phyloP scores from a whole-genome alignment of 768 basidiomycete species.

The Omphalotus guepiniiformis region DNA sequence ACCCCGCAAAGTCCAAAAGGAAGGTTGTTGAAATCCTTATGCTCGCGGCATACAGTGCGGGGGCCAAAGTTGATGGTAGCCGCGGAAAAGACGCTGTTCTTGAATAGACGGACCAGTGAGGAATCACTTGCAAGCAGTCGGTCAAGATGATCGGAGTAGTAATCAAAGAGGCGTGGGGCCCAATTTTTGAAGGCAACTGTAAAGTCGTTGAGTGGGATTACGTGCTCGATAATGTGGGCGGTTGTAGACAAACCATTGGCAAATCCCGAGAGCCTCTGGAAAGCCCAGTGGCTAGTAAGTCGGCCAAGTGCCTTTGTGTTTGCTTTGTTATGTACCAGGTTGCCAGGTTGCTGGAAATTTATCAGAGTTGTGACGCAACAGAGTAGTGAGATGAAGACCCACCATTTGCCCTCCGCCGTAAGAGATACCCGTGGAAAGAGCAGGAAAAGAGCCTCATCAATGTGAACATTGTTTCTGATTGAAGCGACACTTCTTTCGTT shows the following conservation, averaged over 20 bases:
- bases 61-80: conserved; percentile 24
- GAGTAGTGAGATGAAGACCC: background rate
- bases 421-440: conserved; percentile 20
- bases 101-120: background rate
- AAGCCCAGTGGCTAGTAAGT: conserved; percentile 2
- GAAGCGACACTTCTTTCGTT: conserved; percentile 1
- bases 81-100: conserved; percentile 15
- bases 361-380: no score
- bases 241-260: conserved; percentile 17
- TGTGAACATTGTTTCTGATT: conserved; percentile 6
- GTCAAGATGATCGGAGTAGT: background rate
- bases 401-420: conserved; percentile 24
- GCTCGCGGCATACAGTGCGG: background rate
- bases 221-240: background rate
- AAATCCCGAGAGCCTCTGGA: conserved; percentile 18
- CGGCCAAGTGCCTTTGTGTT: background rate
- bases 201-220: background rate
- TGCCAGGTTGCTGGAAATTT: conserved; percentile 2
- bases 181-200: conserved; percentile 17
- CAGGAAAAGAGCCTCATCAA: conserved; percentile 17
- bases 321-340: conserved; percentile 4
- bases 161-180: no score
- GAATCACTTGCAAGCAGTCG: background rate
- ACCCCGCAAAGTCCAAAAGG: conserved; percentile 23
- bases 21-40: conserved; percentile 21